These are phyloP conservation scores for Athelia sp. DNA, from an alignment of 1,284 basidiomycete species.

Conservation along the genomic window DNA sequence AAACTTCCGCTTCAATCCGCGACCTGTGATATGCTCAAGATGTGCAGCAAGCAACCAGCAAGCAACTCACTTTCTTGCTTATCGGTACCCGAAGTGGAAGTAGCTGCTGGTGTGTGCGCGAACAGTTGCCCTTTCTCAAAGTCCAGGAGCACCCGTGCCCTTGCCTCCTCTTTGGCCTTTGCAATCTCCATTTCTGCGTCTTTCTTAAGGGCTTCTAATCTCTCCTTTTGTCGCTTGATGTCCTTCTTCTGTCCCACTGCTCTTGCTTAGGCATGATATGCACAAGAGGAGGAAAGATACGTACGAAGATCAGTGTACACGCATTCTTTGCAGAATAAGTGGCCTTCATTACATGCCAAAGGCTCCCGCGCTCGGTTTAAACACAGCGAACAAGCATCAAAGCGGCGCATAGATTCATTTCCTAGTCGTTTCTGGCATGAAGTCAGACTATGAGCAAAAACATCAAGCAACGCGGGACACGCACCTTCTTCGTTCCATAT, in stretches of 20 bases:
- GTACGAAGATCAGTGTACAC: slow-evolving; percentile 70
- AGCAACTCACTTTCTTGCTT: slow-evolving; percentile 30
- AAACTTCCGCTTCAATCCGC: slow-evolving; percentile 71
- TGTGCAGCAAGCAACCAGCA: neutral
- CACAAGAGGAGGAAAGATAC: slow-evolving; percentile 17
- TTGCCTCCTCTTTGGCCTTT: slow-evolving; percentile 63
- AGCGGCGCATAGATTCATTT: slow-evolving; percentile 84
- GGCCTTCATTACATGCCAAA: slow-evolving; percentile 77
- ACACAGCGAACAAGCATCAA: slow-evolving; percentile 85
- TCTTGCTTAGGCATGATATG: slow-evolving; percentile 9
- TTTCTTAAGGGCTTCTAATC: slow-evolving; percentile 65
- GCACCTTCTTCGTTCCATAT: slow-evolving; percentile 74
- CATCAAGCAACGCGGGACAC: slow-evolving; percentile 17
- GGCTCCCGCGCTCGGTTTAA: slow-evolving; percentile 77
- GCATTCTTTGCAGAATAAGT: slow-evolving; percentile 90
- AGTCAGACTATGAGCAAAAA: slow-evolving; percentile 4
- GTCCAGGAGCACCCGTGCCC: slow-evolving; percentile 80
- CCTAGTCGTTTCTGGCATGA: slow-evolving; percentile 71
- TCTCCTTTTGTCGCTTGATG: slow-evolving; percentile 80
- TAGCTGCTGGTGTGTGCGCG: slow-evolving; percentile 26
- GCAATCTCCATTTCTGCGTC: slow-evolving; percentile 73
- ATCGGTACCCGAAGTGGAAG: slow-evolving; percentile 32
- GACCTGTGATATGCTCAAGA: slow-evolving; percentile 29
- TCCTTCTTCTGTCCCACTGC: slow-evolving; percentile 84
- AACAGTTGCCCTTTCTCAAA: slow-evolving; percentile 82